Base-by-base conservation (phyloP, 352 stramenopile species). In the Globisporangium megalacanthum region DNA sequence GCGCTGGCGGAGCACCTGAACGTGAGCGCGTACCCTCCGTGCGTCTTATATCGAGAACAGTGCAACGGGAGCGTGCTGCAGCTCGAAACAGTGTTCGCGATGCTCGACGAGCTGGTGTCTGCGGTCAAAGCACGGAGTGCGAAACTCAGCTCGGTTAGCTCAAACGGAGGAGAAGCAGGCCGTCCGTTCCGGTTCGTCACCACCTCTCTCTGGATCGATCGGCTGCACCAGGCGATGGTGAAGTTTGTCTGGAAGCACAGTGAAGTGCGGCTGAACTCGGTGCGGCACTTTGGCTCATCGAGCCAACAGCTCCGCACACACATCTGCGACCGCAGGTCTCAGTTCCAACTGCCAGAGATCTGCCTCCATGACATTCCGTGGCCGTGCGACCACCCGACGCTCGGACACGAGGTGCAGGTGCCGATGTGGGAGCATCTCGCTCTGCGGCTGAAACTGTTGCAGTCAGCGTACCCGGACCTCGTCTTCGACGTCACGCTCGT, bases 161-260 rank as follows among this genome's bases (percentile, higher is more conserved):
- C 0, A 17, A 60, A 29, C 47, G 33, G 33, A 55, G 6, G 4
- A 39, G 29, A 48, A 37, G 25, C 13, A 19, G 20, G 17, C 10
- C 6, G 1, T 3, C 31, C 14, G 4, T 51, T 58, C 15, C 37
- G 54, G 19, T 73, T 66, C 47, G 67, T 59, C n/a, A 72, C 68
- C 1, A 61, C 64, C 14, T 70, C 70, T 22, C 64, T 60, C 6
- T 77, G 72, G 72, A 56, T 80, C 46, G 72, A 80, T 14, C 66
- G 69, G 0, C n/a, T 80, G 4, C 61, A 80, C 44, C 72, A 77
- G 13, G 68, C 60, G 25, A 2, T 77, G n/a, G 35, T 66, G 13
- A 49, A 56, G 14, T 55, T 44, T 2, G 47, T 62, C 17, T n/a
- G 46, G 14, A 66, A 64, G 35, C 68, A 64, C 10, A 20, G 51